These are phyloP conservation scores for Monosporascus sp. DNA, from an alignment of 2,329 filamentous ascomycete species.

Conservation along the genomic window DNA sequence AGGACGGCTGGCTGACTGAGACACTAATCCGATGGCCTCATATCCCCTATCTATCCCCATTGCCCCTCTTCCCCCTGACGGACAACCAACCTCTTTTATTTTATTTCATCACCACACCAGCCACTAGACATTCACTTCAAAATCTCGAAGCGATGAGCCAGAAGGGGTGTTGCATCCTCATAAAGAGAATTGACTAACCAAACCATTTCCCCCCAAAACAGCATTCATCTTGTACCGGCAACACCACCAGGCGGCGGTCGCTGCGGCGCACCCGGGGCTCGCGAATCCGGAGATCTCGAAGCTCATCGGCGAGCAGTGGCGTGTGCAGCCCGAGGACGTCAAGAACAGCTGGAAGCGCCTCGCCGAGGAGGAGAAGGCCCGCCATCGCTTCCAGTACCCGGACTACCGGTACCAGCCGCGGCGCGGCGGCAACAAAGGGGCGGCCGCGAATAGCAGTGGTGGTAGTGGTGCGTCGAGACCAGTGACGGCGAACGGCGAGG, in stretches of 20 bases:
- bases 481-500: slow-evolving; percentile 34
- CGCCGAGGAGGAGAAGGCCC: slow-evolving; percentile 87
- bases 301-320: slow-evolving; percentile 93
- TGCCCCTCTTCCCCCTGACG: too few species aligned
- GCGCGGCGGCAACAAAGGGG: slow-evolving; percentile 42
- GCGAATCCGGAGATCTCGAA: slow-evolving; percentile 96
- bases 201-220: slow-evolving; percentile 32
- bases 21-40: too few species aligned
- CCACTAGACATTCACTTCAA: too few species aligned
- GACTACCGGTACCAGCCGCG: slow-evolving; percentile 92
- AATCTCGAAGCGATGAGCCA: too few species aligned
- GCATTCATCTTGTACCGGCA: slow-evolving; percentile 98
- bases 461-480: slow-evolving; percentile 6
- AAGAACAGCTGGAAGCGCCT: slow-evolving; percentile 85
- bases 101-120: too few species aligned
- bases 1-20: too few species aligned
- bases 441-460: neutral
- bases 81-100: neutral
- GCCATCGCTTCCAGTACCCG: slow-evolving; percentile 85
- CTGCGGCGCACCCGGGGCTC: slow-evolving; percentile 77
- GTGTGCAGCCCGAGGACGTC: slow-evolving; percentile 63
- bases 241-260: slow-evolving; percentile 79
- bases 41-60: too few species aligned
- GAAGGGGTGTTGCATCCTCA: neutral
- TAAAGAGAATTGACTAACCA: neutral